Evolutionary conservation across 805 yeast genomes (phyloP).

Genomic region (Zygoascus bituminiphila): DNA sequence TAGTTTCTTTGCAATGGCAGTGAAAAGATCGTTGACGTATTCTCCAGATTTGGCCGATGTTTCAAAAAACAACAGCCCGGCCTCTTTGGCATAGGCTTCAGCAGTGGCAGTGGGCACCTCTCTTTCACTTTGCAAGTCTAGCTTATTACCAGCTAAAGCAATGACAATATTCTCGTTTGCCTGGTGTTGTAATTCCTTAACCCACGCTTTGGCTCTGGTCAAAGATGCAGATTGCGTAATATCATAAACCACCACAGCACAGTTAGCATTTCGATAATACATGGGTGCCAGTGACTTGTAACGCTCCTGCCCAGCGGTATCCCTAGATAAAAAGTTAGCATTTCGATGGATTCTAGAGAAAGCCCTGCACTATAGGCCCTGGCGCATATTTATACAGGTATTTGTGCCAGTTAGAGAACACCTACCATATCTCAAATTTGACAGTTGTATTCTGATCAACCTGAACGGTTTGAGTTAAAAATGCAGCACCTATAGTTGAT

Average conservation of each 20-base stretch:
- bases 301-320: constrained; percentile 93
- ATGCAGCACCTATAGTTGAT: constrained; percentile 98
- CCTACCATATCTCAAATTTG: constrained; percentile 42
- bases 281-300: constrained; percentile 77
- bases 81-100: constrained; percentile 46
- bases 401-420: too few relatives aligned
- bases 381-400: background rate
- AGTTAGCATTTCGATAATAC: constrained; percentile 72
- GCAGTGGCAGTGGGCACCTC: constrained; percentile 36
- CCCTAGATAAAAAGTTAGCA: constrained; percentile 40
- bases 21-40: constrained; percentile 45
- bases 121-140: constrained; percentile 50
- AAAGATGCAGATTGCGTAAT: constrained; percentile 58
- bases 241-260: constrained; percentile 86
- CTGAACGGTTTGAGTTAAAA: constrained; percentile 69
- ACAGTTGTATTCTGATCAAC: constrained; percentile 37
- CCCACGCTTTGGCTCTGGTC: constrained; percentile 78
- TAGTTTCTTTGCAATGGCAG: constrained; percentile 39
- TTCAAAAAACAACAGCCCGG: constrained; percentile 65
- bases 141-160: constrained; percentile 81
- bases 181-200: constrained; percentile 81
- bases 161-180: constrained; percentile 67
- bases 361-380: too few relatives aligned
- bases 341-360: background rate
- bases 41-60: constrained; percentile 59